Conservation (phyloP, 2,329 filamentous ascomycete species). For the Colletotrichum karsti region DNA sequence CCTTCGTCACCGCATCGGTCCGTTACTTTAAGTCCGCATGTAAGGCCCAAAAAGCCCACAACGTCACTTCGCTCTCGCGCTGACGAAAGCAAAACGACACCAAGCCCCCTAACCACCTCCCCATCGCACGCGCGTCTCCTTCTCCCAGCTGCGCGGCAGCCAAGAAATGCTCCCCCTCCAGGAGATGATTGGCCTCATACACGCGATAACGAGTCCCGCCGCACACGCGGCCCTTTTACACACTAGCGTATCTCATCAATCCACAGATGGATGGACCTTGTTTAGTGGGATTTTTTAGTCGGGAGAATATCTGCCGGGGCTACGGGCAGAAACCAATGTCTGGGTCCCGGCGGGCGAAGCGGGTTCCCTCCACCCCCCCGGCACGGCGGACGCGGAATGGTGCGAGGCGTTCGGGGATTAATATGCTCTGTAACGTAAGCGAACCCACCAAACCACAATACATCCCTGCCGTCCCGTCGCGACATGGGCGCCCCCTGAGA, state of each 20-base stretch:
- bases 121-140: constrained; percentile 8
- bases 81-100: neutral
- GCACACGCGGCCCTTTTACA: neutral
- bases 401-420: neutral
- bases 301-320: too few relatives aligned
- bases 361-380: too few relatives aligned
- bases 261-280: too few relatives aligned
- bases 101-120: neutral
- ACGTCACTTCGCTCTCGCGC: neutral
- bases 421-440: constrained; percentile 9
- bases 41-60: neutral
- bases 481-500: neutral
- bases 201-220: neutral
- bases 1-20: neutral
- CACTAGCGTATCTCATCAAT: too few relatives aligned
- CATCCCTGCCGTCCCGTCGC: neutral
- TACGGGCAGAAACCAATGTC: too few relatives aligned
- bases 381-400: neutral
- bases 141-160: neutral
- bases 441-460: neutral
- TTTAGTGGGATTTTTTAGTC: too few relatives aligned
- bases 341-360: too few relatives aligned
- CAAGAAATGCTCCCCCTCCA: too few relatives aligned
- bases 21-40: neutral
- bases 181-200: neutral